A percentile compares a stretch with the other conserved stretches of the same genome.
These are phyloP conservation scores for Gaeumannomyces sp. DNA, from an alignment of 2,329 filamentous ascomycete species.

Conservation along the genomic window DNA sequence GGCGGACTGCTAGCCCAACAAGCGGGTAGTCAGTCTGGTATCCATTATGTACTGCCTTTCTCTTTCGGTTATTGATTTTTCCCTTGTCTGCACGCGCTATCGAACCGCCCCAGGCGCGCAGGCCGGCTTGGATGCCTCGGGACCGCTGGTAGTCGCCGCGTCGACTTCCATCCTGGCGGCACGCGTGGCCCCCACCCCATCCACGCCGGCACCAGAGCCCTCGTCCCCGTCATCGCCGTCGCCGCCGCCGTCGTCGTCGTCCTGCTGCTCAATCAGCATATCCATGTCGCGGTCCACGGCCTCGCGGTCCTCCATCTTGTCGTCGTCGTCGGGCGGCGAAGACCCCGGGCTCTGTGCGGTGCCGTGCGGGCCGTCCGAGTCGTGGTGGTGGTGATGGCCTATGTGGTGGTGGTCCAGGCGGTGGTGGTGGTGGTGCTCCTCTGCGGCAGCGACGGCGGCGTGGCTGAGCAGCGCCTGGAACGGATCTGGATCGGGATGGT, in stretches of 20 bases:
- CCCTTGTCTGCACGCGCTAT: background rate
- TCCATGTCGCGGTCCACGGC: constrained; percentile 44
- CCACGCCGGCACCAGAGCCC: background rate
- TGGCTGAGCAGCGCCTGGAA: constrained; percentile 49
- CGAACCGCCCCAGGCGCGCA: background rate
- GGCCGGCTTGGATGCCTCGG: background rate
- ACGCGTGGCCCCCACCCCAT: background rate
- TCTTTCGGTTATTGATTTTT: too few species aligned
- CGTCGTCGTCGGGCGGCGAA: constrained; percentile 16
- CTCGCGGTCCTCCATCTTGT: constrained; percentile 29
- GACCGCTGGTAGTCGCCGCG: too few species aligned
- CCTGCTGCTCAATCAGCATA: constrained; percentile 43
- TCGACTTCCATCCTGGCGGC: constrained; percentile 4
- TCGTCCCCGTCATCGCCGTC: constrained; percentile 12
- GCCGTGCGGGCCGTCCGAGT: constrained; percentile 7
- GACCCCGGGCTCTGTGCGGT: constrained; percentile 10
- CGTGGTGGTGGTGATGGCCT: constrained; percentile 9
- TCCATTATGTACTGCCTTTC: too few species aligned
- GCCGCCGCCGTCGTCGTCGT: constrained; percentile 33
- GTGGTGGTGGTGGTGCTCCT: constrained; percentile 13
- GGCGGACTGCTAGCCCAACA: too few species aligned
- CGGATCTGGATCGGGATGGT: constrained; percentile 36
- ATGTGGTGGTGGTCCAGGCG: constrained; percentile 6
- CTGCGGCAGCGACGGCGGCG: constrained; percentile 23
- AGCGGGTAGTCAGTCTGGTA: too few species aligned